Conservation (phyloP, 345 rosid genomes). For the Lenwebbia sp. region DNA sequence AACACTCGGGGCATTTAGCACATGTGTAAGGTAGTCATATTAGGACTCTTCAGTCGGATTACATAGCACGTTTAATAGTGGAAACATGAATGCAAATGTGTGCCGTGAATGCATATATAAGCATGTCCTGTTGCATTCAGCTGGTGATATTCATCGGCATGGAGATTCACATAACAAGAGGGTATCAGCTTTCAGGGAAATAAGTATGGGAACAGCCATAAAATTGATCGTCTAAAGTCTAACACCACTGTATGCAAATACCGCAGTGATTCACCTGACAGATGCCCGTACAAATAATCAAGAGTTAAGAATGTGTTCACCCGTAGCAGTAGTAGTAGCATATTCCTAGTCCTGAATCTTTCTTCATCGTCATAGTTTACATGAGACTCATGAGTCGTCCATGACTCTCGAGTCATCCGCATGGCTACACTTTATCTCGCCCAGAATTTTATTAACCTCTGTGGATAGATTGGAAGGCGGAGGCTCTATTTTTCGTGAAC, state of each 20-base stretch:
- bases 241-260: not conserved
- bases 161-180: not conserved
- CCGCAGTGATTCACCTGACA: not conserved
- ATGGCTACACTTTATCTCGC: not conserved
- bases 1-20: not conserved
- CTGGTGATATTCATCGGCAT: not conserved
- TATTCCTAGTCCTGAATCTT: not conserved
- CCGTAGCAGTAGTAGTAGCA: not conserved
- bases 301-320: not conserved
- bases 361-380: not conserved
- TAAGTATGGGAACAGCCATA: not conserved
- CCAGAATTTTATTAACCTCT: not conserved
- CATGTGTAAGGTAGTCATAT: not conserved
- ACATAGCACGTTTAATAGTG: not conserved
- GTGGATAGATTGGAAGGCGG: not conserved
- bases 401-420: not conserved
- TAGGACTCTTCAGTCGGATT: not conserved
- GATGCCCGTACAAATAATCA: not conserved
- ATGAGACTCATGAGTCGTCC: not conserved
- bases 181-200: not conserved
- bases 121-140: not conserved
- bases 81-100: not conserved
- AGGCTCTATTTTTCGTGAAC: conserved; percentile 70
- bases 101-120: not conserved
- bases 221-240: not conserved